Conservation (phyloP, 345 rosid genomes). For the Citrus inodora region DNA sequence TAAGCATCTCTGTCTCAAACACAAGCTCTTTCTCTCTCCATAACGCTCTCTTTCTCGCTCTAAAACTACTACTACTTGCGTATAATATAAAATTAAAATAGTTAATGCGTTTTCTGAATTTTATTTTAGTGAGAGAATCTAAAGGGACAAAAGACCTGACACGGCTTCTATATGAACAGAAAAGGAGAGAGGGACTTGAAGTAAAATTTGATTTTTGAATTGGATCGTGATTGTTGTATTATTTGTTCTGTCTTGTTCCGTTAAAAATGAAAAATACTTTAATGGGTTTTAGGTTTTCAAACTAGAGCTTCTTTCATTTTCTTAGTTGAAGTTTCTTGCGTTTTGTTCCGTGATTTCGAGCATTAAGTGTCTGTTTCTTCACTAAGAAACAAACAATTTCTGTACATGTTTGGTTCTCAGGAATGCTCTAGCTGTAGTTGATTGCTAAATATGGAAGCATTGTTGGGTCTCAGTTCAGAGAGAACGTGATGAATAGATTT, state of each 20-base stretch:
- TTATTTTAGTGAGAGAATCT: constrained; percentile 16
- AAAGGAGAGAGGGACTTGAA: constrained; percentile 23
- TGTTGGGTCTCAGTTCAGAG: neutral
- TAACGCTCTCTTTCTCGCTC: neutral
- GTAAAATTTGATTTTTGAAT: constrained; percentile 43
- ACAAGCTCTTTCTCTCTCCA: neutral
- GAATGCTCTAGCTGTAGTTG: constrained; percentile 8
- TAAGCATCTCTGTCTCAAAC: neutral
- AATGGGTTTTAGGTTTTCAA: constrained; percentile 11
- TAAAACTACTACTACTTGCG: neutral
- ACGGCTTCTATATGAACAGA: constrained; percentile 28
- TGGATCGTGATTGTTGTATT: constrained; percentile 20
- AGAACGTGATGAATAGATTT: neutral
- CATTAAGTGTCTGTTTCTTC: constrained; percentile 22
- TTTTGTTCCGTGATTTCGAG: constrained; percentile 18
- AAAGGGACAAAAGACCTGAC: constrained; percentile 42
- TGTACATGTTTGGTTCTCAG: constrained; percentile 18
- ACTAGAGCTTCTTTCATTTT: constrained; percentile 4
- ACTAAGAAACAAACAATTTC: constrained; percentile 11
- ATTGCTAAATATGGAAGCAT: constrained; percentile 31
- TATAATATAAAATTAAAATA: neutral
- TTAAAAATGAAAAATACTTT: constrained; percentile 12
- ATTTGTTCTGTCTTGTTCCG: constrained; percentile 5
- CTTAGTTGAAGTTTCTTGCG: neutral
- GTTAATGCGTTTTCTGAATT: neutral